Evolutionary conservation across 2,329 filamentous ascomycete genomes (phyloP).

Genomic region (Apiospora arundinis): DNA sequence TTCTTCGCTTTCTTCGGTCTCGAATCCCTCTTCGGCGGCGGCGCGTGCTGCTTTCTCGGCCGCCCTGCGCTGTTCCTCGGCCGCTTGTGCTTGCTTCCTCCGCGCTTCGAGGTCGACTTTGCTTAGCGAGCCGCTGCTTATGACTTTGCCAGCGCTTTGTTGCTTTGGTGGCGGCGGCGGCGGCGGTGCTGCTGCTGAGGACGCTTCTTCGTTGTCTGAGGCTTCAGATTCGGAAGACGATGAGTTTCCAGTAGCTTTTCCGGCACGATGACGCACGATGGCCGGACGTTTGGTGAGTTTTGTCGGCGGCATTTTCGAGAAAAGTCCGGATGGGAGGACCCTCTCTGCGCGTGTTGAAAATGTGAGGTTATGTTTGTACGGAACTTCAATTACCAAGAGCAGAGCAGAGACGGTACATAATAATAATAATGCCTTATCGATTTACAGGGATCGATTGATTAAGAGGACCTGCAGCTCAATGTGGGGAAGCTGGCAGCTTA

Average conservation of each 20-base stretch:
- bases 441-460: constrained; percentile 6
- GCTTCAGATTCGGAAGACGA: constrained; percentile 56
- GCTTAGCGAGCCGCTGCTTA: constrained; percentile 53
- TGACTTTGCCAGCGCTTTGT: constrained; percentile 61
- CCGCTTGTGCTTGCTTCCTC: constrained; percentile 51
- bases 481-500: constrained; percentile 3
- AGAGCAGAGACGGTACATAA: not conserved
- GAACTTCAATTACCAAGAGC: not conserved
- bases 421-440: constrained; percentile 16
- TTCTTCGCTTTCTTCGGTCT: constrained; percentile 58
- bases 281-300: constrained; percentile 16
- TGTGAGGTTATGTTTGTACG: not conserved
- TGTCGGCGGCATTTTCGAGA: constrained; percentile 56
- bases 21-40: constrained; percentile 67
- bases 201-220: constrained; percentile 47
- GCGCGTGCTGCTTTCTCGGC: constrained; percentile 57
- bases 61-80: constrained; percentile 54
- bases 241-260: constrained; percentile 70
- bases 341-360: not conserved
- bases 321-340: not conserved
- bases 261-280: constrained; percentile 74
- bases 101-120: constrained; percentile 60
- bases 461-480: constrained; percentile 1
- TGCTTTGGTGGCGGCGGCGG: constrained; percentile 65
- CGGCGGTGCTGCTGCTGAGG: constrained; percentile 39